phyloP scores from a whole-genome alignment of 805 yeast genomes.

The Candida multigemmis region DNA sequence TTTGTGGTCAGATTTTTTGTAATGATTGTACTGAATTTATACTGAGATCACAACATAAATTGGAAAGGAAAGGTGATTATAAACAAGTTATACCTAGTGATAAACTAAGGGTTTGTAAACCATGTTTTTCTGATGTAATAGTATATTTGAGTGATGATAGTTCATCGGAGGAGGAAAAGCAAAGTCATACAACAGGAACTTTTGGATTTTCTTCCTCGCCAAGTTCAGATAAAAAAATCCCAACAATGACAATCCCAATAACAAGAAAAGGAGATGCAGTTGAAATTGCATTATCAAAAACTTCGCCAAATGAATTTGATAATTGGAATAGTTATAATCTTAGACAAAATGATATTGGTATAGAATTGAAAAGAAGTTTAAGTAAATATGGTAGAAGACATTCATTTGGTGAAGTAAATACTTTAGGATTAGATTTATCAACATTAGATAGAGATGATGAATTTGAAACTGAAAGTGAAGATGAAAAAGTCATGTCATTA shows the following conservation, averaged over 20 bases:
- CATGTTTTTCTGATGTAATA: slow-evolving; percentile 68
- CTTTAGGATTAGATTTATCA: slow-evolving; percentile 1
- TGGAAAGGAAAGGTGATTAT: slow-evolving; percentile 21
- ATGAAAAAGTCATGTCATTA: slow-evolving; percentile 61
- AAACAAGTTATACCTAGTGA: slow-evolving; percentile 57
- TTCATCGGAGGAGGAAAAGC: slow-evolving; percentile 23
- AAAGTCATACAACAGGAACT: slow-evolving; percentile 4
- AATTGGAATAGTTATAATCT: too few species aligned
- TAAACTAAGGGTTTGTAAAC: slow-evolving; percentile 66
- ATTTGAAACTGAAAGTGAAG: slow-evolving; percentile 40
- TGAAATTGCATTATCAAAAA: slow-evolving; percentile 46
- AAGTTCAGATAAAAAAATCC: slow-evolving; percentile 15
- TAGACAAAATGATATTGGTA: slow-evolving; percentile 4
- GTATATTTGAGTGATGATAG: slow-evolving; percentile 62
- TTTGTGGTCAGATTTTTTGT: slow-evolving; percentile 95
- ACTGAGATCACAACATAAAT: slow-evolving; percentile 47
- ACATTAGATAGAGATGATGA: slow-evolving; percentile 8
- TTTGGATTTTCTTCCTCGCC: slow-evolving; percentile 2
- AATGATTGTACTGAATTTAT: slow-evolving; percentile 64
- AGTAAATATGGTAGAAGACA: too few species aligned
- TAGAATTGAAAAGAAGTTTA: slow-evolving; percentile 3
- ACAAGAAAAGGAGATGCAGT: slow-evolving; percentile 72
- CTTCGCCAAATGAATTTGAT: slow-evolving; percentile 6
- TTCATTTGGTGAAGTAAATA: slow-evolving; percentile 1
- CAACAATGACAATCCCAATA: slow-evolving; percentile 70